A percentile compares a stretch with the other conserved stretches of the same genome.
Evolutionary conservation across 2,329 filamentous ascomycete species (phyloP).

Genomic region (Trichoderma breve): DNA sequence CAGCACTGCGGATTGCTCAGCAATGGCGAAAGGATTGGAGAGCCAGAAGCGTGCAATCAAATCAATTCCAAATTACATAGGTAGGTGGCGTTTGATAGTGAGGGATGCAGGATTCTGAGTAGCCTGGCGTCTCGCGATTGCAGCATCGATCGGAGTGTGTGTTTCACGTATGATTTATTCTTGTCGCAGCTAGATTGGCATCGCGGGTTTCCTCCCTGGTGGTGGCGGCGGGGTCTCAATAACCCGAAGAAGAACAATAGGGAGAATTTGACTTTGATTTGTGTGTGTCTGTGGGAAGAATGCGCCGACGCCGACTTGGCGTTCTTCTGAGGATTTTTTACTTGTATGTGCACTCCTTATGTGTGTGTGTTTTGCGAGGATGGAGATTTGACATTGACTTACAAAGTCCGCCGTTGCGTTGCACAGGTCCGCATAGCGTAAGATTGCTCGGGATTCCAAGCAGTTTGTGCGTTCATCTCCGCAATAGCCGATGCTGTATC

Average conservation of each 20-base stretch:
- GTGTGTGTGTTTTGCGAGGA: not conserved
- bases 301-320: not conserved
- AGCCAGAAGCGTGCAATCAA: not conserved
- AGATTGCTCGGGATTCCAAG: not conserved
- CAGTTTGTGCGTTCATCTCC: not conserved
- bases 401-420: not conserved
- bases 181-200: constrained; percentile 10
- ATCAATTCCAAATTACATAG: not conserved
- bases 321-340: not conserved
- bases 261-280: not conserved
- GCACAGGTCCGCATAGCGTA: not conserved
- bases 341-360: not conserved
- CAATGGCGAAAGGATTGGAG: not conserved
- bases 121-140: not conserved
- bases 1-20: not conserved
- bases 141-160: not conserved
- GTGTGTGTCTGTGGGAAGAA: not conserved
- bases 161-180: constrained; percentile 9
- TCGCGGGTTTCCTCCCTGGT: not conserved
- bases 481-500: not conserved
- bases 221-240: not conserved
- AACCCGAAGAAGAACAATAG: not conserved
- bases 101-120: no score
- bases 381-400: not conserved
- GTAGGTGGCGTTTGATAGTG: not conserved